Base-by-base conservation (phyloP, 1,139 yeast genomes). In the Geotrichum australiense region DNA sequence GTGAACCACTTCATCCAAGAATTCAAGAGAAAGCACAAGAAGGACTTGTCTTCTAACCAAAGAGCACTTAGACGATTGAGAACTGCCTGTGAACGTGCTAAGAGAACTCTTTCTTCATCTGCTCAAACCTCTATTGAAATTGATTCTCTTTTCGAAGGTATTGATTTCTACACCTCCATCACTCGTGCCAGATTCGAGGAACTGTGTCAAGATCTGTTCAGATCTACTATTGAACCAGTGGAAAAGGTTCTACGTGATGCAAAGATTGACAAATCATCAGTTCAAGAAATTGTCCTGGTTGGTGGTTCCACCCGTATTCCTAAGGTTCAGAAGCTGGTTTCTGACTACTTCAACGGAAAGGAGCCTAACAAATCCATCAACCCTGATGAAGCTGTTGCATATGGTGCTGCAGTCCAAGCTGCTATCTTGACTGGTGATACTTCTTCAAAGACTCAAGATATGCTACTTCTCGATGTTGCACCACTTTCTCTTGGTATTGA, bases 261-360 rank as follows among this genome's bases (percentile, higher is more conserved):
- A 63, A 97, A 97, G 75, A 81, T 84, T 66, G 97, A 89, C 71
- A 89, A 89, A 78, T 18, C 35, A 5, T n/a, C 19, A 84, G 91
- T 91, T 62, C 81, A 91, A 68, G 97, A 89, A 74, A 89, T 89
- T 67, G 98, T 89, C 66, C 78, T 89, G 59, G 98, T 89, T 61
- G 98, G 98, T 81, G 98, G 98, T 78, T 89, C 98, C 57, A 89
- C 98, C 70, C 89, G 97, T 83, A 89, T 89, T 75, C 97, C 97
- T 76, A 87, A 87, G 79, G 84, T 89, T 66, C 97, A 91, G 78
- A 86, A 89, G 74, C 79, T 89, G 65, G 86, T 89, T 59, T 85
- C 95, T 58, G 97, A 91, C 74, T 89, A 79, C 89, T 89, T 91
- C 73, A 91, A 89, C 68, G 97, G 97, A 71, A 97, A 89, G 69